These are phyloP conservation scores for Pythium brassicae DNA, from an alignment of 352 stramenopile species.

Conservation along the genomic window DNA sequence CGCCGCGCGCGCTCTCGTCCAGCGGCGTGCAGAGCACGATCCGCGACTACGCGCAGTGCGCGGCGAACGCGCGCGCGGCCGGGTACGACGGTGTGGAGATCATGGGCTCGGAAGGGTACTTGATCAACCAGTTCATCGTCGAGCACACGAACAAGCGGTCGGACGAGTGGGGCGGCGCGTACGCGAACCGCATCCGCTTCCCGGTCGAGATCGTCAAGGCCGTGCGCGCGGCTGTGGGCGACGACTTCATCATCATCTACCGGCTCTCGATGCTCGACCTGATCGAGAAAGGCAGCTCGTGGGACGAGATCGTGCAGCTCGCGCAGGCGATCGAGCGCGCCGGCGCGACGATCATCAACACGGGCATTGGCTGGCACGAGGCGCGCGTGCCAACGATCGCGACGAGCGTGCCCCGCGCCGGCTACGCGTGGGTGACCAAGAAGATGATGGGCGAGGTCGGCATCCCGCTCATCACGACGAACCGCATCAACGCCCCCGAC, in stretches of 20 bases:
- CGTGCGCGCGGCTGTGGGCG: slow-evolving; percentile 84
- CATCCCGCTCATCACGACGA: slow-evolving; percentile 95
- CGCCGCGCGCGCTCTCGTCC: slow-evolving; percentile 77
- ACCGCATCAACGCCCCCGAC: slow-evolving; percentile 96
- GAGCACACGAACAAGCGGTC: slow-evolving; percentile 92
- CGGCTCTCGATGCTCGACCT: slow-evolving; percentile 96
- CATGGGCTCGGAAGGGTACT: slow-evolving; percentile 98
- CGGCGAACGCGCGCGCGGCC: slow-evolving; percentile 77
- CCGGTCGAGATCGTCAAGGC: slow-evolving; percentile 92
- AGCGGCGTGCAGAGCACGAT: slow-evolving; percentile 89
- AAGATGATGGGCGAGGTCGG: slow-evolving; percentile 86
- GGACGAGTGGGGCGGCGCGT: slow-evolving; percentile 93
- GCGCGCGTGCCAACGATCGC: slow-evolving; percentile 96
- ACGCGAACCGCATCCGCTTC: slow-evolving; percentile 93
- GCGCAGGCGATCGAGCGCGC: slow-evolving; percentile 90
- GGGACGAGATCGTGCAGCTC: slow-evolving; percentile 88
- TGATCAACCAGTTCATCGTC: slow-evolving; percentile 98
- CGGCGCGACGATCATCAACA: slow-evolving; percentile 97
- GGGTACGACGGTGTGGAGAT: slow-evolving; percentile 98
- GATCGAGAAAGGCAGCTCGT: slow-evolving; percentile 86
- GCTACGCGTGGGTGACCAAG: slow-evolving; percentile 93
- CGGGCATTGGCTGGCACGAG: slow-evolving; percentile 98
- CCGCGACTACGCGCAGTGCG: slow-evolving; percentile 90
- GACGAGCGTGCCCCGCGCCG: slow-evolving; percentile 92
- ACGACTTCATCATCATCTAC: slow-evolving; percentile 98